Percentiles rank a stretch among this genome's conserved stretches.
Conservation (phyloP, 345 rosid species). For the Eucalyptus paniculata region DNA sequence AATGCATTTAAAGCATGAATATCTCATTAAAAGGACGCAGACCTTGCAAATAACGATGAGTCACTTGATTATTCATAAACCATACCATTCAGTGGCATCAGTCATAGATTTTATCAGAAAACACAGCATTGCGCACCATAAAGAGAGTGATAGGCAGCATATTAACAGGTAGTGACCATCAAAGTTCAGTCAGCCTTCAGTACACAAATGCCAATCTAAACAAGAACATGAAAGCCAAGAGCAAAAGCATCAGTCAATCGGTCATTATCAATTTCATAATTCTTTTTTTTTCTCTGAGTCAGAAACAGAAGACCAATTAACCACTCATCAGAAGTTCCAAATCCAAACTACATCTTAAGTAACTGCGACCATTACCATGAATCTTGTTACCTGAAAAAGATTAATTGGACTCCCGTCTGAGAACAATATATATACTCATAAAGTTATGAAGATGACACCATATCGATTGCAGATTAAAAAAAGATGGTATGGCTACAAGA, state of each 20-base stretch:
- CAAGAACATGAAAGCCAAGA: background rate
- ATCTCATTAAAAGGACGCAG: background rate
- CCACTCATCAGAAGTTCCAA: background rate
- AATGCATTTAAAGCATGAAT: background rate
- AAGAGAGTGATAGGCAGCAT: background rate
- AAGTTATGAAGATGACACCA: background rate
- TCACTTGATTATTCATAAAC: background rate
- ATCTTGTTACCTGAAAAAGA: background rate
- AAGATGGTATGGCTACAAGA: background rate
- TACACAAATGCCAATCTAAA: background rate
- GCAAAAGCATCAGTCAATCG: background rate
- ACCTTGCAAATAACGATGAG: background rate
- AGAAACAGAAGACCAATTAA: background rate
- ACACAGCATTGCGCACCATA: background rate
- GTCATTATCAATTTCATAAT: background rate
- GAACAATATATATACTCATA: background rate
- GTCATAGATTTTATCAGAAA: background rate
- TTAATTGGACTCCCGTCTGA: background rate
- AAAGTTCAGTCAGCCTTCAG: background rate
- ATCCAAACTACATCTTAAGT: background rate
- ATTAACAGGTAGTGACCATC: background rate
- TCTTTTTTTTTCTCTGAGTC: background rate
- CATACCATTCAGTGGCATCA: background rate
- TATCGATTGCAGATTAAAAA: background rate
- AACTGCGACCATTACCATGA: background rate